Base-by-base conservation (phyloP, 208 protist species). In the Trypanosomatidae sp. region DNA sequence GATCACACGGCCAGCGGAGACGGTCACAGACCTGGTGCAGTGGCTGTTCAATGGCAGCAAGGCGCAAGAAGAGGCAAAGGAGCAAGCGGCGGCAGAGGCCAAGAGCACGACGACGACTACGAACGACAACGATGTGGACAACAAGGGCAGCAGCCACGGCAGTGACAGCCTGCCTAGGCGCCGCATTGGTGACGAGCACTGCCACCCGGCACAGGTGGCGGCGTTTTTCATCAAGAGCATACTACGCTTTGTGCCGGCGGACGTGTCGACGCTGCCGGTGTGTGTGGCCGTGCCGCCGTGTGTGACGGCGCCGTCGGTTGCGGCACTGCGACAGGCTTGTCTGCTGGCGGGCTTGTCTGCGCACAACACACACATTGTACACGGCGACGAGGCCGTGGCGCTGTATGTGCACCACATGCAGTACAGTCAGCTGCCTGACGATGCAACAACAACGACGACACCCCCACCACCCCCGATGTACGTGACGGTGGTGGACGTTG, bases 361-460 rank as follows among this genome's bases (percentile, higher is more conserved):
- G 45, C 56, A 66, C 33, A n/a, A 64, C 8, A 56, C 62, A n/a
- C 25, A 68, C 13, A 53, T 88, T 28, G 57, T 47, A 4, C 59
- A 33, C 21, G 65, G 59, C n/a, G 70, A 76, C 30, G 70, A 79
- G 56, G 61, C 71, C 8, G 43, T 58, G 42, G 70, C 70, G 5
- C 61, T 48, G 20, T 88, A 82, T 48, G 71, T 83, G 21, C 71
- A 82, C 51, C 72, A 82, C 45, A 22, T 71, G 28, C 78, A 79
- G 46, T 75, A 65, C 69, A 44, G 26, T 26, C 41, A 26, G 22
- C 63, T 88, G 1, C 47, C 53, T n/a, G 39, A 10, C 15, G 33
- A 23, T 2, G 61, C 51, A 37, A 39, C 21, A 5, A n/a, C n/a
- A n/a, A n/a, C n/a, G n/a, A n/a, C n/a, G n/a, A n/a, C n/a, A n/a